Evolutionary conservation across 2,329 filamentous ascomycete species (phyloP).

Genomic region (Neurospora sp.): DNA sequence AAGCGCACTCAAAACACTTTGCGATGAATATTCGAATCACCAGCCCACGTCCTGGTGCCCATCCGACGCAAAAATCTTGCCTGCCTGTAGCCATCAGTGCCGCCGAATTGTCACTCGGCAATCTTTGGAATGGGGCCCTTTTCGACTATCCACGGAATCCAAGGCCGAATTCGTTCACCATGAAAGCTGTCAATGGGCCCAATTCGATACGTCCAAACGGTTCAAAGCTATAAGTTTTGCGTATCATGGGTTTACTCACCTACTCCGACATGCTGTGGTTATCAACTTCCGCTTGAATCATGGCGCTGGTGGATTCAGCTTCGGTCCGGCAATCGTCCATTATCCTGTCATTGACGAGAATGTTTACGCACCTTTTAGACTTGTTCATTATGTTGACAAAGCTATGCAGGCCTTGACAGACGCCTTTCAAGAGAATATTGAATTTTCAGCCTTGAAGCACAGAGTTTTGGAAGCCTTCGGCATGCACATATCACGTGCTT

Average conservation of each 20-base stretch:
- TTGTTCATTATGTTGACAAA: rapidly evolving
- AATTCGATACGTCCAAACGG: background rate
- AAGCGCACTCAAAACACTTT: background rate
- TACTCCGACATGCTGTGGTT: background rate
- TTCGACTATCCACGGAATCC: background rate
- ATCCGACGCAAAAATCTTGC: background rate
- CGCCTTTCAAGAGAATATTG: no score
- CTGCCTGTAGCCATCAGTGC: background rate
- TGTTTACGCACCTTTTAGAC: background rate
- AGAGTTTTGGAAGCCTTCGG: background rate
- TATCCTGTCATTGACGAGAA: background rate
- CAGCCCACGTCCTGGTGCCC: background rate
- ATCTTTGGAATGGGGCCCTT: background rate
- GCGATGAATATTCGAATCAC: background rate
- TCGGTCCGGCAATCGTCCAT: background rate
- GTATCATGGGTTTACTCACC: background rate
- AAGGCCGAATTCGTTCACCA: background rate
- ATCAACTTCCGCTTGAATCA: background rate
- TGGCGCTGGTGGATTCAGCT: background rate
- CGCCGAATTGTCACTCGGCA: background rate
- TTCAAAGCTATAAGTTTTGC: background rate
- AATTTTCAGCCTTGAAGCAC: background rate
- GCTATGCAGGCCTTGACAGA: background rate
- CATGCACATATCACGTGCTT: background rate
- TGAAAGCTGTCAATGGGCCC: background rate